Percentiles rank a stretch among this genome's conserved stretches.
These are phyloP conservation scores for Neocallimastix lanati DNA, from an alignment of 192 early-diverging fungal genomes.

Conservation along the genomic window DNA sequence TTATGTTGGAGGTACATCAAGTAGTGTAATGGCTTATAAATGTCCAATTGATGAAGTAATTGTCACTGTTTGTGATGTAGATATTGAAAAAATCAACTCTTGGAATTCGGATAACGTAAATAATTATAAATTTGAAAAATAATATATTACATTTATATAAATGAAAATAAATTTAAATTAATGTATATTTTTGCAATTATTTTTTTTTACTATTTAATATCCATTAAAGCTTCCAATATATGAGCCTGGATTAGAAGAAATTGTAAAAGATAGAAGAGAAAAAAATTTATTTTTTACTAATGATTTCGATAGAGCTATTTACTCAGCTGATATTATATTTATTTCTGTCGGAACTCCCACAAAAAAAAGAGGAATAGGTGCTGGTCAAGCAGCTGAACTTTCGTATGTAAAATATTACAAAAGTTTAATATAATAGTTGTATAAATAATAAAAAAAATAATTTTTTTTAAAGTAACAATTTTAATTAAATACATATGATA, in stretches of 20 bases:
- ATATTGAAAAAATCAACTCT: slow-evolving; percentile 56
- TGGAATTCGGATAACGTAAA: slow-evolving; percentile 58
- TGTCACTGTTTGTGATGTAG: slow-evolving; percentile 79
- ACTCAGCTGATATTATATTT: slow-evolving; percentile 73
- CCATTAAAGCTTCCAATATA: slow-evolving; percentile 57
- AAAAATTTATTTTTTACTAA: slow-evolving; percentile 77
- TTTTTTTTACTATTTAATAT: background rate
- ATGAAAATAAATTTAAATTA: too few relatives aligned
- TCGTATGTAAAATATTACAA: slow-evolving; percentile 12
- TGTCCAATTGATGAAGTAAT: background rate
- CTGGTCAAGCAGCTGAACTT: slow-evolving; percentile 67
- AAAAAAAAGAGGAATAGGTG: slow-evolving; percentile 54
- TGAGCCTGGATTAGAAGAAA: slow-evolving; percentile 75
- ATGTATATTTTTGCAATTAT: too few relatives aligned
- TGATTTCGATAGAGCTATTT: slow-evolving; percentile 57
- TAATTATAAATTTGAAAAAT: too few relatives aligned
- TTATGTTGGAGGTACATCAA: background rate
- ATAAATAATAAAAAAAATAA: too few relatives aligned
- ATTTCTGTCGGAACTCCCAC: slow-evolving; percentile 88
- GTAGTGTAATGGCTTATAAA: background rate
- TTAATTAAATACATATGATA: too few relatives aligned
- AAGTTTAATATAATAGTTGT: too few relatives aligned
- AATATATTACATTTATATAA: too few relatives aligned
- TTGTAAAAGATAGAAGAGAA: slow-evolving; percentile 52
- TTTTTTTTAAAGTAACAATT: background rate